Evolutionary conservation across 176 grass and related monocot species (phyloP), one percentile per base, ranked within the genome.

Genomic region (Microstegium vimineum): DNA sequence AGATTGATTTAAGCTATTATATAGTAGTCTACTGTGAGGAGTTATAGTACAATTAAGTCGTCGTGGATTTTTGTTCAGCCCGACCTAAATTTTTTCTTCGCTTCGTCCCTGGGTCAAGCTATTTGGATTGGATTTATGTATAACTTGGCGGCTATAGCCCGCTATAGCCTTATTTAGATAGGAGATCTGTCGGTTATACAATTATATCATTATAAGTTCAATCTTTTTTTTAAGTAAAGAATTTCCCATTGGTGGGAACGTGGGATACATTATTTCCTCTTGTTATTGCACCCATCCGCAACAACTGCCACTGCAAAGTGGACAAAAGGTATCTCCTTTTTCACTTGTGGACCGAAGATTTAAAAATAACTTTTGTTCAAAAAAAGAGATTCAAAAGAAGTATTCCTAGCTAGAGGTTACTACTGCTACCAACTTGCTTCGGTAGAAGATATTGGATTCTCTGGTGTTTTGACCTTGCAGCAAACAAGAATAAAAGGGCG

Each of bases 371-470:
- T 25, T n/a, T 42, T 51, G 43, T 17, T 31, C 7, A 72, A 72
- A 46, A n/a, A 69, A 8, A 7, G 41, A 47, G 41, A 72, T 47
- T 11, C 14, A 47, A 72, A 72, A 71, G 13, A 72, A 30, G 69
- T 18, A 10, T 18, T 47, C 2, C 38, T 10, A 71, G 69, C 27
- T 30, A 43, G 51, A 75, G 25, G n/a, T 76, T 56, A 84, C 56
- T 57, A 35, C 42, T 18, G 4, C 15, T 69, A 42, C 10, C 70
- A 75, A 63, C 82, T 71, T 59, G 84, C 81, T 83, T 94, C 3
- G 77, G 57, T 66, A 83, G 38, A 88, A 84, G 75, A 88, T 61
- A 88, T 86, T 69, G 80, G 88, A 90, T 94, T 94, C 83, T 76
- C 63, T 27, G 67, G 86, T 85, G 57, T 49, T 90, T 90, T 94